Base-by-base conservation (phyloP, 805 yeast genomes). In the Spencermartinsiella europaea region DNA sequence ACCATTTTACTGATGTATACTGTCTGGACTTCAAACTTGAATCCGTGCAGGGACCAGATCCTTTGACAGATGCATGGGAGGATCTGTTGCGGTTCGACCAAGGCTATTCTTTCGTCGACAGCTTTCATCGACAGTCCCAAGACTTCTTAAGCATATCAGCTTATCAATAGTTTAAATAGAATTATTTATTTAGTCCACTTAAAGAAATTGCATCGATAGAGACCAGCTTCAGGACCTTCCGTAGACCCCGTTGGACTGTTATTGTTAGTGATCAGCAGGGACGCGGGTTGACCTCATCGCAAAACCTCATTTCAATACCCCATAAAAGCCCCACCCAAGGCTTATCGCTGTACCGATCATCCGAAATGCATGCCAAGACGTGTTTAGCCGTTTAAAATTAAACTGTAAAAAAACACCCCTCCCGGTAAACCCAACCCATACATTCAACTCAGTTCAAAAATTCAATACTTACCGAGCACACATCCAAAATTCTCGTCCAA, bases 401-500 rank as follows among this genome's bases (percentile, higher is more conserved):
- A 25, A 25, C 31, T 12, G 31, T 25, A 25, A 25, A 25, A 12
- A 25, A 7, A 7, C 31, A 25, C 31, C n/a, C n/a, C n/a, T n/a
- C n/a, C n/a, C n/a, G n/a, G n/a, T n/a, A n/a, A n/a, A n/a, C n/a
- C n/a, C n/a, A n/a, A n/a, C n/a, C n/a, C n/a, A n/a, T n/a, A n/a
- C n/a, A n/a, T n/a, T n/a, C n/a, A n/a, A n/a, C n/a, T n/a, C n/a
- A n/a, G n/a, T n/a, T n/a, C n/a, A n/a, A n/a, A n/a, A n/a, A n/a
- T n/a, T n/a, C 38, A 15, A 21, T 21, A 43, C 46, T 35, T 43
- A 45, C 51, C 54, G 44, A 4, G 57, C n/a, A 44, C 73, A 69
- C 5, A 59, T 52, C 73, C 73, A 69, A 46, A 69, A 69, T 8
- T 55, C 55, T 10, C 70, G 59, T 25, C 72, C 72, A 40, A 58